Percentiles rank a stretch among this genome's conserved stretches.
phyloP scores from a whole-genome alignment of 1,284 basidiomycete species.

The Entoloma clypeatum region DNA sequence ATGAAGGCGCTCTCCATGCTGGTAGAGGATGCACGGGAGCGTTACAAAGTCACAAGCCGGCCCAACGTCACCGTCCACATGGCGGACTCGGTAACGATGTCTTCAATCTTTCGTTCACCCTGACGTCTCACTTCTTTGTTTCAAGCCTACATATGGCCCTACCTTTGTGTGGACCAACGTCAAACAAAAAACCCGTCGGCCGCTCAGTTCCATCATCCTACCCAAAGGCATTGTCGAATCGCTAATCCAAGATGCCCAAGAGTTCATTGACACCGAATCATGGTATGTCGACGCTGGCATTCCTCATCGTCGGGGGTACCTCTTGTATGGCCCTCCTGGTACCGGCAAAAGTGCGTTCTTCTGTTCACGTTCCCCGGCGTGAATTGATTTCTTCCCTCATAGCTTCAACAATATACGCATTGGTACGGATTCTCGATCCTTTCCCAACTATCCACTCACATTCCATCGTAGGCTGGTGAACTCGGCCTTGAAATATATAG shows the following conservation, averaged over 20 bases:
- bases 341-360: slow-evolving; percentile 45
- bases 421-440: slow-evolving; percentile 29
- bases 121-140: too few species aligned
- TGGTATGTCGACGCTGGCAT: slow-evolving; percentile 64
- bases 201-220: slow-evolving; percentile 54
- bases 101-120: too few species aligned
- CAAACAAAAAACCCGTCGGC: slow-evolving; percentile 48
- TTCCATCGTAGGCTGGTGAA: slow-evolving; percentile 43
- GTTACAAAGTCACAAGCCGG: slow-evolving; percentile 40
- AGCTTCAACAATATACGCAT: slow-evolving; percentile 56
- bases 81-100: slow-evolving; percentile 30
- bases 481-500: slow-evolving; percentile 57
- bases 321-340: slow-evolving; percentile 41
- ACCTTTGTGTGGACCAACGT: slow-evolving; percentile 41
- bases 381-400: not conserved
- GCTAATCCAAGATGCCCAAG: slow-evolving; percentile 52
- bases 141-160: slow-evolving; percentile 32
- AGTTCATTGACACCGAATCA: slow-evolving; percentile 51
- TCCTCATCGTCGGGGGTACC: slow-evolving; percentile 62
- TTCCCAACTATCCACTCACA: not conserved
- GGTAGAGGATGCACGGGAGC: slow-evolving; percentile 41
- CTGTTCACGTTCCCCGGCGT: not conserved
- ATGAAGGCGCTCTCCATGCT: slow-evolving; percentile 41
- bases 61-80: slow-evolving; percentile 45
- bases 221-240: slow-evolving; percentile 53